phyloP scores from a whole-genome alignment of 1,139 yeast species.

The Eremothecium sinecaudum region DNA sequence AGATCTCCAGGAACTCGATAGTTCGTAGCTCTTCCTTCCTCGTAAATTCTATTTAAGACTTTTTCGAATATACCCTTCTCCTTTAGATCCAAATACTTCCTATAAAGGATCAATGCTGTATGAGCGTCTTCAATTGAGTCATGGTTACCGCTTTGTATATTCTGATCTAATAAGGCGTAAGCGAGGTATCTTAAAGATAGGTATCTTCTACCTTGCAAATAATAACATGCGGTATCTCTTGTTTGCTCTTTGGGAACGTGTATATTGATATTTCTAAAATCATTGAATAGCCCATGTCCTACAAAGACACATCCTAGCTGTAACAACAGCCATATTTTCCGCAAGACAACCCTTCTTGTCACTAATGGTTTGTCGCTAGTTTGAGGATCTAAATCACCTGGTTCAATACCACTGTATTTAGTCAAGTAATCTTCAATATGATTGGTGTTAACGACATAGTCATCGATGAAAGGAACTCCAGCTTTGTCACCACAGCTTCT shows the following conservation, averaged over 20 bases:
- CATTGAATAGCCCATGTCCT: conserved; percentile 89
- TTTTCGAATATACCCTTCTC: conserved; percentile 51
- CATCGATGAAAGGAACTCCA: conserved; percentile 86
- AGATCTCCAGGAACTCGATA: conserved; percentile 48
- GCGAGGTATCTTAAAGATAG: conserved; percentile 85
- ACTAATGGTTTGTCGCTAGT: conserved; percentile 65
- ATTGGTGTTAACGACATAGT: conserved; percentile 69
- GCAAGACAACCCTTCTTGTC: conserved; percentile 71
- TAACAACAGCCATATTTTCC: conserved; percentile 79
- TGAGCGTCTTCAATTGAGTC: conserved; percentile 95
- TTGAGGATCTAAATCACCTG: conserved; percentile 75
- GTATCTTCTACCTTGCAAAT: conserved; percentile 60
- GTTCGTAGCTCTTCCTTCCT: conserved; percentile 59
- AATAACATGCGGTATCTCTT: conserved; percentile 79
- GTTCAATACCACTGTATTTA: conserved; percentile 83
- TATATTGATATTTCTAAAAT: conserved; percentile 85
- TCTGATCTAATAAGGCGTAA: conserved; percentile 60
- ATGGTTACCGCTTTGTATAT: conserved; percentile 88
- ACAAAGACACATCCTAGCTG: conserved; percentile 87
- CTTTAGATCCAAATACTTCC: conserved; percentile 55
- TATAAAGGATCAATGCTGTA: conserved; percentile 72
- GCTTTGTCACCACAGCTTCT: conserved; percentile 61
- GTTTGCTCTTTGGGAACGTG: conserved; percentile 81
- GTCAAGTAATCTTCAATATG: conserved; percentile 80
- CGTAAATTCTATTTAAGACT: conserved; percentile 56